Conservation (phyloP, 257 asterid species). For the Cruciata laevipes region DNA sequence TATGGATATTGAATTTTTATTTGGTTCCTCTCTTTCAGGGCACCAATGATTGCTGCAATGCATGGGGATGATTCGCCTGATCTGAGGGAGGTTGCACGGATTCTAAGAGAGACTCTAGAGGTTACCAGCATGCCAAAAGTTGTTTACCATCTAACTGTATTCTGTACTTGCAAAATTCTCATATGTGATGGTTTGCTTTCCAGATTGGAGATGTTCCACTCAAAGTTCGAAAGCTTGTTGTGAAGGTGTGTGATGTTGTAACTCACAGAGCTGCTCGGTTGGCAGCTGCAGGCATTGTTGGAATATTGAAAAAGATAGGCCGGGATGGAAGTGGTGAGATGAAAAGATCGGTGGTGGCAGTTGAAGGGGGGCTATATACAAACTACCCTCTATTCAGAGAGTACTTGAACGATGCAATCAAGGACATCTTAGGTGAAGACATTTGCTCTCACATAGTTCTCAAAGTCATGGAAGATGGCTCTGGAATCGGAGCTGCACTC, state of each 20-base stretch:
- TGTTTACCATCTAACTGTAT: slow-evolving; percentile 1
- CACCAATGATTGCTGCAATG: slow-evolving; percentile 77
- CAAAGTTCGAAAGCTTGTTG: slow-evolving; percentile 62
- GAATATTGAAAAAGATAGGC: slow-evolving; percentile 82
- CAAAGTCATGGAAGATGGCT: slow-evolving; percentile 61
- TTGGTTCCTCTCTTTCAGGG: slow-evolving; percentile 32
- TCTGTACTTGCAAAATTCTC: slow-evolving; percentile 4
- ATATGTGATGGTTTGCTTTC: slow-evolving; percentile 7
- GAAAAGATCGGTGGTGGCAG: slow-evolving; percentile 71
- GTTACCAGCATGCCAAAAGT: slow-evolving; percentile 19
- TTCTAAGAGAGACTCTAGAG: slow-evolving; percentile 56
- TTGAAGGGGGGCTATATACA: slow-evolving; percentile 68
- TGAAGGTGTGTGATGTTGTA: slow-evolving; percentile 71
- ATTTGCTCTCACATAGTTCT: slow-evolving; percentile 51
- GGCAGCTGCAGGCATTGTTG: slow-evolving; percentile 93
- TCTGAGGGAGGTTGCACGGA: slow-evolving; percentile 60
- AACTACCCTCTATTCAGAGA: slow-evolving; percentile 64
- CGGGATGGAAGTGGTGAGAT: slow-evolving; percentile 62
- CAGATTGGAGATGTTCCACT: slow-evolving; percentile 59
- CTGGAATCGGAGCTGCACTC: slow-evolving; percentile 84
- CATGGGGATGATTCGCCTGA: slow-evolving; percentile 81
- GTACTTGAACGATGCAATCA: slow-evolving; percentile 65
- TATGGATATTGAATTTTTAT: not conserved
- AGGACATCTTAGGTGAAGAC: slow-evolving; percentile 60
- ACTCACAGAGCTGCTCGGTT: slow-evolving; percentile 77